Conservation (phyloP, 148 eudicot species). For the Fagopyrum tataricum region DNA sequence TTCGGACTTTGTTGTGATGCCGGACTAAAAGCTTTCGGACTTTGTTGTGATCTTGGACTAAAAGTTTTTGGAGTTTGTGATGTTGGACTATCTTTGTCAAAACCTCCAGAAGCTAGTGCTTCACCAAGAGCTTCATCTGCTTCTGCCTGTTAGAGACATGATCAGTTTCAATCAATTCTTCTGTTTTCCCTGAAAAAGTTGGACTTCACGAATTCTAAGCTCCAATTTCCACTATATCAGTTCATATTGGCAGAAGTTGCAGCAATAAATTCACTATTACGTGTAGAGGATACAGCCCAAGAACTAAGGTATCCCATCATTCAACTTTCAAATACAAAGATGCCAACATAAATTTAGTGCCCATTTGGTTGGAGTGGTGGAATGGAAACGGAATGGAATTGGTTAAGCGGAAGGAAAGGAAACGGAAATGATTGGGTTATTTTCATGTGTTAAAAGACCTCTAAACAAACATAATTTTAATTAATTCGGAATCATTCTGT, state of each 20-base stretch:
- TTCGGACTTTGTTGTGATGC: conserved; percentile 18
- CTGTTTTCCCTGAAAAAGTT: background rate
- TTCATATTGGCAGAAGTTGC: too few species aligned
- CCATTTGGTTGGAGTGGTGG: too few species aligned
- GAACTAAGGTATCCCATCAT: background rate
- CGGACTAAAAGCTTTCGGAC: conserved; percentile 8
- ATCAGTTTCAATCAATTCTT: background rate
- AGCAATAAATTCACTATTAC: background rate
- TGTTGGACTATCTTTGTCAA: background rate
- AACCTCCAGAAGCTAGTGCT: background rate
- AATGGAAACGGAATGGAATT: too few species aligned
- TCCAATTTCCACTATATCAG: background rate
- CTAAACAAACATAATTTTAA: too few species aligned
- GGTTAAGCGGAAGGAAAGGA: too few species aligned
- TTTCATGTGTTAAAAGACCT: too few species aligned
- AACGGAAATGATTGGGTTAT: too few species aligned
- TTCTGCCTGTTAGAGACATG: conserved; percentile 49
- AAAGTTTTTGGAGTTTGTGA: background rate
- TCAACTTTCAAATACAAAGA: background rate
- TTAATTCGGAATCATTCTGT: too few species aligned
- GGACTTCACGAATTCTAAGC: background rate
- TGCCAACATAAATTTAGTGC: background rate
- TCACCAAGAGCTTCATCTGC: conserved; percentile 37
- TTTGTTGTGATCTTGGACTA: conserved; percentile 15
- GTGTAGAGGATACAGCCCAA: background rate